Percentiles rank a stretch among this genome's conserved stretches.
These are phyloP conservation scores for Mollisia scopiformis DNA, from an alignment of 2,329 filamentous ascomycete species.

Conservation along the genomic window DNA sequence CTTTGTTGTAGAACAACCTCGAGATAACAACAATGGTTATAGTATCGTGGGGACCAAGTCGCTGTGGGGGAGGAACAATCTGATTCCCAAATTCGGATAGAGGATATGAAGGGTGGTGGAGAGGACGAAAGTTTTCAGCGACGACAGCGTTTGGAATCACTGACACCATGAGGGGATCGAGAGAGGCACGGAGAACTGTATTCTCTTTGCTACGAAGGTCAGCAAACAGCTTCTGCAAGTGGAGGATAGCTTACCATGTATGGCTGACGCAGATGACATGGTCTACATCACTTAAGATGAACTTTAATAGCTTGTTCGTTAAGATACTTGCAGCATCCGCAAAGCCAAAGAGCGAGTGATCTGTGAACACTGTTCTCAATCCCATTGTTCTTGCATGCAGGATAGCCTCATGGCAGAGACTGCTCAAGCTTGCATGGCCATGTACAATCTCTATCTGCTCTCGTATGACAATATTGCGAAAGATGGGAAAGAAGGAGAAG, in stretches of 20 bases:
- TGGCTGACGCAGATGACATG: constrained; percentile 98
- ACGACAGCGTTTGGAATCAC: constrained; percentile 98
- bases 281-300: constrained; percentile 93
- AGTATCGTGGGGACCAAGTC: constrained; percentile 78
- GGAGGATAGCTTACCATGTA: constrained; percentile 73
- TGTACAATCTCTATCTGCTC: constrained; percentile 97
- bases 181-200: constrained; percentile 88
- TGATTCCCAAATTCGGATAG: constrained; percentile 41
- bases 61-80: constrained; percentile 56
- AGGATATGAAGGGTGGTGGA: constrained; percentile 51
- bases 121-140: constrained; percentile 89
- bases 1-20: constrained; percentile 98
- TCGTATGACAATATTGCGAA: constrained; percentile 92
- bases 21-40: constrained; percentile 98
- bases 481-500: constrained; percentile 98
- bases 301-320: constrained; percentile 96
- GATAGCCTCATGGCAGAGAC: constrained; percentile 91
- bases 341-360: constrained; percentile 96
- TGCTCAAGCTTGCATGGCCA: constrained; percentile 93
- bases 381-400: constrained; percentile 96
- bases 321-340: constrained; percentile 95
- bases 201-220: constrained; percentile 80
- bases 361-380: constrained; percentile 91
- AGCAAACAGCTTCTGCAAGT: constrained; percentile 18
- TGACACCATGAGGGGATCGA: constrained; percentile 96